Evolutionary conservation across 2,329 filamentous ascomycete genomes (phyloP).

Genomic region (Aspergillus hortae): DNA sequence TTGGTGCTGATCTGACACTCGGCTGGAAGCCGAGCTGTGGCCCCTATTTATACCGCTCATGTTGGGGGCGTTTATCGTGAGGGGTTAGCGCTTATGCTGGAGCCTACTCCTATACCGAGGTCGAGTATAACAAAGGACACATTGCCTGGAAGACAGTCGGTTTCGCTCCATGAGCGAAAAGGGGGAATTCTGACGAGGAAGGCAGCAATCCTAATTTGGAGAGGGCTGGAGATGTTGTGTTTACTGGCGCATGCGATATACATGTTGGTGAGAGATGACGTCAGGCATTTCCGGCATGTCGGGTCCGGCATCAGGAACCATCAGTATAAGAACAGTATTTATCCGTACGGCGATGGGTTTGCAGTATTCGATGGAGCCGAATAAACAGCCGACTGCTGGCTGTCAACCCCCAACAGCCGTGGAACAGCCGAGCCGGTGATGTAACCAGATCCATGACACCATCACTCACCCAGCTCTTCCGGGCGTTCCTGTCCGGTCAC

Average conservation of each 20-base stretch:
- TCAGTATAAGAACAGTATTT: too few species aligned
- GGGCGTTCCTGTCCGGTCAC: not conserved
- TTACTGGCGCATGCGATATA: too few species aligned
- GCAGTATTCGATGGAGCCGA: not conserved
- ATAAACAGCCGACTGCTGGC: not conserved
- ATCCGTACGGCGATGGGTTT: too few species aligned
- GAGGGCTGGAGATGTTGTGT: too few species aligned
- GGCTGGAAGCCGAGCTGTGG: not conserved
- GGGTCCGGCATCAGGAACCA: too few species aligned
- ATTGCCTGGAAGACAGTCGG: too few species aligned
- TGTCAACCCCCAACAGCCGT: not conserved
- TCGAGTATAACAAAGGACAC: not conserved
- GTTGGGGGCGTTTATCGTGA: not conserved
- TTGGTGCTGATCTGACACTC: not conserved
- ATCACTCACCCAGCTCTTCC: conserved; percentile 6
- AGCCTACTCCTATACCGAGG: not conserved
- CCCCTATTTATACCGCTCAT: not conserved
- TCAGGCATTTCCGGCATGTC: too few species aligned
- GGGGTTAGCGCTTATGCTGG: not conserved
- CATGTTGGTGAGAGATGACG: too few species aligned
- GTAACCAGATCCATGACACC: conserved; percentile 8
- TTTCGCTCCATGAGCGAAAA: too few species aligned
- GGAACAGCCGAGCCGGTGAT: not conserved
- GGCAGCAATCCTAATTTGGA: too few species aligned
- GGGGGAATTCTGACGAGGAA: too few species aligned